These are phyloP conservation scores for Debaryomyces coudertii DNA, from an alignment of 1,139 yeast genomes.

Conservation along the genomic window DNA sequence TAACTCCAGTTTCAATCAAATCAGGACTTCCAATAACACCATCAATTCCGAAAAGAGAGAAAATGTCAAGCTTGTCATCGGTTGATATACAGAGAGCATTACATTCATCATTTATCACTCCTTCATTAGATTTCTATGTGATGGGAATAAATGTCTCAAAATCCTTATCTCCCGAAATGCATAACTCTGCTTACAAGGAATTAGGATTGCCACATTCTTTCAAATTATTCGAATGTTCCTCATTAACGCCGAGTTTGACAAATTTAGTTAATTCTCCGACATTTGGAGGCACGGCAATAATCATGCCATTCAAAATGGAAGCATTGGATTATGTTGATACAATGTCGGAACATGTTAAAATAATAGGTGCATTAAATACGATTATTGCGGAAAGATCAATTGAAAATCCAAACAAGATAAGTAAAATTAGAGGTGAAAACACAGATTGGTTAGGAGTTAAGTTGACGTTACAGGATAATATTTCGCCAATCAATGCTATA, in stretches of 20 bases:
- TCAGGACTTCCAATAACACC: background rate
- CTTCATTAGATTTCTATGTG: conserved; percentile 13
- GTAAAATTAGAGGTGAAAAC: conserved; percentile 17
- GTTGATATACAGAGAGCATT: conserved; percentile 15
- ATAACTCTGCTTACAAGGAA: conserved; percentile 12
- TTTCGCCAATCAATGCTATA: conserved; percentile 20
- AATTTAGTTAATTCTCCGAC: conserved; percentile 15
- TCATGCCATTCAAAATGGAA: conserved; percentile 17
- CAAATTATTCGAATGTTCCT: conserved; percentile 12
- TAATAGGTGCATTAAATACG: conserved; percentile 18
- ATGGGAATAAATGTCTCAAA: conserved; percentile 13
- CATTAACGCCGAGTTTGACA: conserved; percentile 9
- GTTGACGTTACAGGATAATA: conserved; percentile 11
- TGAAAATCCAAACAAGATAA: conserved; percentile 15
- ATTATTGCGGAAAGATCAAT: conserved; percentile 16
- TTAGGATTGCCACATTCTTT: conserved; percentile 17
- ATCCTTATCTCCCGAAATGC: conserved; percentile 15
- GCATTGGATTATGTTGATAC: conserved; percentile 16
- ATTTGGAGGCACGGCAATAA: conserved; percentile 20
- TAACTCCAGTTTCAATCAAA: conserved; percentile 16
- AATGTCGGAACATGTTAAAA: conserved; percentile 16
- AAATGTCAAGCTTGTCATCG: conserved; percentile 8
- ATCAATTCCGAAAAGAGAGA: background rate
- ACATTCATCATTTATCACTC: conserved; percentile 15
- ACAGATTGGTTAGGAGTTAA: conserved; percentile 21